Conservation (phyloP, 2,329 filamentous ascomycete species). For the Cercospora sojina region DNA sequence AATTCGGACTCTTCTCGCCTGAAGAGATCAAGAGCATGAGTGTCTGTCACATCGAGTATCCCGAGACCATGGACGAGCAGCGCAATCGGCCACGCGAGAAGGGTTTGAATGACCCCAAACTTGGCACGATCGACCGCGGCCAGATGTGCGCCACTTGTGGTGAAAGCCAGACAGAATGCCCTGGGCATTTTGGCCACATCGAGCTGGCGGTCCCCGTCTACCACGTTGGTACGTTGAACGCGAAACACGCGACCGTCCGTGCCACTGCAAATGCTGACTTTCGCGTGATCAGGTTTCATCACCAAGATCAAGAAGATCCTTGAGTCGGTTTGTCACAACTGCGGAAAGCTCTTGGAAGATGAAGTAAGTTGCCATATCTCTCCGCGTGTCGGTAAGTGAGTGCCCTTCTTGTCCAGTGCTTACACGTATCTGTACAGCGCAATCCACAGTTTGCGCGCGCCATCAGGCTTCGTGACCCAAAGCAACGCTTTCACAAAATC, state of each 20-base stretch:
- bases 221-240: conserved; percentile 62
- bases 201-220: conserved; percentile 95
- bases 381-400: conserved; percentile 17
- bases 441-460: conserved; percentile 82
- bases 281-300: conserved; percentile 71
- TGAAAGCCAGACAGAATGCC: conserved; percentile 92
- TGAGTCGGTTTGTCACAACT: conserved; percentile 98
- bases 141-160: conserved; percentile 96
- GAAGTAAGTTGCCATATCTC: conserved; percentile 75
- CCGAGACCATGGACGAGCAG: conserved; percentile 99
- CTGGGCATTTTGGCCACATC: conserved; percentile 97
- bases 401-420: conserved; percentile 42
- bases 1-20: conserved; percentile 95
- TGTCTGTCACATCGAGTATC: conserved; percentile 91
- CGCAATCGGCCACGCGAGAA: conserved; percentile 85
- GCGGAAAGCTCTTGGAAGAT: conserved; percentile 95
- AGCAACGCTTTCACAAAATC: conserved; percentile 87
- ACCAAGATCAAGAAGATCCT: conserved; percentile 99
- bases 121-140: conserved; percentile 93
- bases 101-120: conserved; percentile 90
- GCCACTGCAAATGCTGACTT: conserved; percentile 7
- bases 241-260: conserved; percentile 8
- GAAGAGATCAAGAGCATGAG: conserved; percentile 99
- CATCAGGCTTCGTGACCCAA: conserved; percentile 82
- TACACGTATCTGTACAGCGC: conserved; percentile 59